Evolutionary conservation across 164 flowering plant genomes (phyloP).

Genomic region (Vitis rupestris): DNA sequence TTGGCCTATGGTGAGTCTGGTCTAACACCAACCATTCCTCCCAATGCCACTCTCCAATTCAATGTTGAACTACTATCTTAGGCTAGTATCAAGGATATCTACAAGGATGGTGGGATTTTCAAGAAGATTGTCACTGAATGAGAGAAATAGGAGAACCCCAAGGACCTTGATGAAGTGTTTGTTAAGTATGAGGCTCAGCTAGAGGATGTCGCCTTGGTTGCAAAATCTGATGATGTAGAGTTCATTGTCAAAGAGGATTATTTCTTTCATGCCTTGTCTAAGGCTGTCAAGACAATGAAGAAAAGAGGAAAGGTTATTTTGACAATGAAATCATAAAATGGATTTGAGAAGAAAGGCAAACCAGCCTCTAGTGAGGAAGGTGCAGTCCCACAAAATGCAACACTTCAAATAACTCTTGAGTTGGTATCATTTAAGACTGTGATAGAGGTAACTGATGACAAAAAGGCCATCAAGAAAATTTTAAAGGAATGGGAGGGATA

Average conservation of each 20-base stretch:
- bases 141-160: slow-evolving; percentile 97
- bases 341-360: slow-evolving; percentile 82
- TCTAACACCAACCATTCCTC: slow-evolving; percentile 94
- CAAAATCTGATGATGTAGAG: slow-evolving; percentile 73
- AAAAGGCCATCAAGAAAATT: slow-evolving; percentile 82
- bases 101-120: slow-evolving; percentile 94
- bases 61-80: slow-evolving; percentile 93
- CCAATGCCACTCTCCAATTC: slow-evolving; percentile 88
- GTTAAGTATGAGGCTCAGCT: slow-evolving; percentile 79
- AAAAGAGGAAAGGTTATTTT: slow-evolving; percentile 79
- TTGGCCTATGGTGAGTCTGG: slow-evolving; percentile 90
- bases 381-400: slow-evolving; percentile 79
- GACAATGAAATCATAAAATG: slow-evolving; percentile 92
- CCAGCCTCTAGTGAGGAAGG: slow-evolving; percentile 55
- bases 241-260: slow-evolving; percentile 77
- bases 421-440: slow-evolving; percentile 90
- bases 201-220: slow-evolving; percentile 78
- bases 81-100: slow-evolving; percentile 91
- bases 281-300: slow-evolving; percentile 93
- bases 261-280: slow-evolving; percentile 80
- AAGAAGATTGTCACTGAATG: slow-evolving; percentile 82
- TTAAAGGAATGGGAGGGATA: slow-evolving; percentile 92
- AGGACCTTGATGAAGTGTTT: slow-evolving; percentile 88
- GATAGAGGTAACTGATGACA: slow-evolving; percentile 72
- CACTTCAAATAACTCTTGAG: slow-evolving; percentile 59